These are phyloP conservation scores for Phytomonas sp. DNA, from an alignment of 208 protist genomes.

Conservation along the genomic window DNA sequence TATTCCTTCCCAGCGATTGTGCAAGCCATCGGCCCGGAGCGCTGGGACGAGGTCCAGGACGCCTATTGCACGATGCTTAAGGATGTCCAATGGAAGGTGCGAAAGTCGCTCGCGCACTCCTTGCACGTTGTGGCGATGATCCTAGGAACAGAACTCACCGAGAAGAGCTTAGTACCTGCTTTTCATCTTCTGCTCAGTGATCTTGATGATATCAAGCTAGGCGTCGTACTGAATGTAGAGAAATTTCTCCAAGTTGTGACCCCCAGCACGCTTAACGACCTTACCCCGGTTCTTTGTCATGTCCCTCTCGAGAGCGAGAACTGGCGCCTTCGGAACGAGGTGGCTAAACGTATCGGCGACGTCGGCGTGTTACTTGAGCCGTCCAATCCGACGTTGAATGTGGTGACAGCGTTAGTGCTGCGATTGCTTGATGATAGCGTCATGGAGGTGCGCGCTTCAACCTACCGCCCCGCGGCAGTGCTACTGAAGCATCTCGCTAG, in stretches of 20 bases:
- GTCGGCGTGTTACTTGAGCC: conserved; percentile 70
- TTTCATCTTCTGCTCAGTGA: conserved; percentile 93
- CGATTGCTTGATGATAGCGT: conserved; percentile 86
- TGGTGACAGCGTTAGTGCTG: conserved; percentile 61
- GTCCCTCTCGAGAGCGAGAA: conserved; percentile 89
- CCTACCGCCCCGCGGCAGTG: conserved; percentile 66
- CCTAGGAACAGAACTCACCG: conserved; percentile 83
- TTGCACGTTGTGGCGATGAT: conserved; percentile 92
- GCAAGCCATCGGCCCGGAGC: conserved; percentile 64
- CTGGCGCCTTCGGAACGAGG: conserved; percentile 90
- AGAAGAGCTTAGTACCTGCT: conserved; percentile 72
- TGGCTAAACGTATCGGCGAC: conserved; percentile 79
- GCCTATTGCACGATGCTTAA: conserved; percentile 91
- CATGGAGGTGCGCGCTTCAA: conserved; percentile 78
- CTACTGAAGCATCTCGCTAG: conserved; percentile 65
- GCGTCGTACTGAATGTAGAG: conserved; percentile 79
- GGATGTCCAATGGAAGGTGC: conserved; percentile 94
- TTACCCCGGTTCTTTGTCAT: conserved; percentile 68
- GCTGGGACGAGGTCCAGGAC: conserved; percentile 86
- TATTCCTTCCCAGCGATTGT: conserved; percentile 93
- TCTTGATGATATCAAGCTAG: conserved; percentile 94
- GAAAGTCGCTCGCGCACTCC: conserved; percentile 90
- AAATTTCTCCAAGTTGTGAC: conserved; percentile 73
- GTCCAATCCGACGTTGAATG: conserved; percentile 30
- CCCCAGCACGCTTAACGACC: conserved; percentile 37